Evolutionary conservation across 768 basidiomycete genomes (phyloP).

Genomic region (Termitomyces sp.): DNA sequence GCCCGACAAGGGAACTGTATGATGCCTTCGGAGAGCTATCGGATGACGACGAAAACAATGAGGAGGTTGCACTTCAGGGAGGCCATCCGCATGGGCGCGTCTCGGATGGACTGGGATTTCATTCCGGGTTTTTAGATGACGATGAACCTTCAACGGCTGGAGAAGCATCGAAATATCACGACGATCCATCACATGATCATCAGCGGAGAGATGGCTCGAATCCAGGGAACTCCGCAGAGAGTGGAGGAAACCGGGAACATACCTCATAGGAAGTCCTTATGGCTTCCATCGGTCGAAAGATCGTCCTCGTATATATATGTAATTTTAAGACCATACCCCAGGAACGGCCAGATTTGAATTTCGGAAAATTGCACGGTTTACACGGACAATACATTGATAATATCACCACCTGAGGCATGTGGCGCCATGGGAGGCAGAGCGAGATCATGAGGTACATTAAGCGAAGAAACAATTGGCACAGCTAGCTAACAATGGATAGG

Average conservation of each 20-base stretch:
- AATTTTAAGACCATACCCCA: slow-evolving; percentile 1
- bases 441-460: neutral
- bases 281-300: neutral
- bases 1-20: slow-evolving; percentile 83
- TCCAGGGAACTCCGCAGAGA: slow-evolving; percentile 35
- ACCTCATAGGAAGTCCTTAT: slow-evolving; percentile 26
- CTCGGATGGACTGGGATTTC: slow-evolving; percentile 48
- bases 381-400: neutral
- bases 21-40: slow-evolving; percentile 93
- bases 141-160: slow-evolving; percentile 46
- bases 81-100: slow-evolving; percentile 26
- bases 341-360: neutral
- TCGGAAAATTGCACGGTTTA: neutral
- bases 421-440: neutral
- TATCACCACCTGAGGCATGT: neutral
- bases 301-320: neutral
- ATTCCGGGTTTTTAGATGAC: slow-evolving; percentile 81
- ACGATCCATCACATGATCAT: slow-evolving; percentile 41
- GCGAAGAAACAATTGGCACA: slow-evolving; percentile 1
- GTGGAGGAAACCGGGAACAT: slow-evolving; percentile 74
- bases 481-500: neutral
- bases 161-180: slow-evolving; percentile 36
- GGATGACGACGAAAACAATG: slow-evolving; percentile 75
- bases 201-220: slow-evolving; percentile 11
- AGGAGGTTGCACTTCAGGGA: slow-evolving; percentile 57